phyloP scores from a whole-genome alignment of 257 asterid species.

The Cynanchum wilfordii region DNA sequence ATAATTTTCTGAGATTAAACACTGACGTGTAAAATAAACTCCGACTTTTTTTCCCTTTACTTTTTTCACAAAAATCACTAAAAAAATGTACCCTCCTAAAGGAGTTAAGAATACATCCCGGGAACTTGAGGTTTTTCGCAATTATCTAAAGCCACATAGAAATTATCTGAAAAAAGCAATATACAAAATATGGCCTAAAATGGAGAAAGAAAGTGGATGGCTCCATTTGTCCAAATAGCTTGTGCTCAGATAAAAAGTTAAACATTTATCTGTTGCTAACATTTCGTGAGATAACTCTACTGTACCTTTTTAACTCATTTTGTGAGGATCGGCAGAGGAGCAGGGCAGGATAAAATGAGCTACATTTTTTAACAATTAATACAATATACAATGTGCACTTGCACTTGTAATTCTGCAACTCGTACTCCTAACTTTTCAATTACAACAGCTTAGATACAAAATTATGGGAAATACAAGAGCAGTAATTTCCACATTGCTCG shows the following conservation, averaged over 20 bases:
- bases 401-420: neutral
- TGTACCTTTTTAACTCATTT: neutral
- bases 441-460: constrained; percentile 11
- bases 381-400: neutral
- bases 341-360: neutral
- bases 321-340: neutral
- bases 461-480: neutral
- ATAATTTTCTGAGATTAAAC: too few species aligned
- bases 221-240: neutral
- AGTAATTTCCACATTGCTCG: constrained; percentile 12
- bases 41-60: too few species aligned
- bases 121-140: too few species aligned
- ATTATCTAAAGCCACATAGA: too few species aligned
- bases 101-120: too few species aligned
- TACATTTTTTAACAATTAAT: neutral
- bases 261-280: too few species aligned
- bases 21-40: too few species aligned
- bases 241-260: neutral
- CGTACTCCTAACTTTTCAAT: constrained; percentile 6
- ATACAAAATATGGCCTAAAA: neutral
- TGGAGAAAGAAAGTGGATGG: neutral
- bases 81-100: too few species aligned
- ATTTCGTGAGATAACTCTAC: neutral
- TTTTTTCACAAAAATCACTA: too few species aligned
- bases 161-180: too few species aligned